Evolutionary conservation across 208 protist species (phyloP), one percentile per base, ranked within the genome.

Genomic region (Dictyostelium gargantuum): DNA sequence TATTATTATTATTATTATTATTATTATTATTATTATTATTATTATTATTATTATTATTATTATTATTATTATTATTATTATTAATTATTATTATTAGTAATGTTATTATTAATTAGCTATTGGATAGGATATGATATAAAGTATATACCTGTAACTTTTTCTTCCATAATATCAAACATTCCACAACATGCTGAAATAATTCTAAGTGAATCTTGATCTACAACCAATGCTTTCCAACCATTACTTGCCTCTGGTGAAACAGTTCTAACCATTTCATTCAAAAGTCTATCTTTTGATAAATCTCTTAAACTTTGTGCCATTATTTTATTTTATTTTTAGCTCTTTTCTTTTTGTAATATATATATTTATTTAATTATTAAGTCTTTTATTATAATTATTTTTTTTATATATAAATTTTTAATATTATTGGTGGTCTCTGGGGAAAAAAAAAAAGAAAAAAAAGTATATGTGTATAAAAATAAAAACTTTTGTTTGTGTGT

Each of bases 91-190:
- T 61, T 61, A 72, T 58, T 96, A 84, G 2, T 52, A 52, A 15
- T 52, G 17, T 15, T 61, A 61, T 58, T 26, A n/a, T 13, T 75
- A 26, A n/a, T n/a, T n/a, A n/a, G n/a, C n/a, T n/a, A n/a, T n/a
- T n/a, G n/a, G n/a, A n/a, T n/a, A 23, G 17, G 6, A 19, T 17
- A 21, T 21, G 10, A 56, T 23, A 23, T 23, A 56, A 56, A 23
- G n/a, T 48, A n/a, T 48, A 44, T 70, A 93, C 91, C 76, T 79
- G 91, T 94, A n/a, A 94, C 68, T 70, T 91, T 81, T 52, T 94
- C 91, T 38, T 94, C 80, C 26, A 76, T 94, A 68, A 94, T 91
- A 79, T 94, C 91, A 68, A 77, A 94, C 91, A 94, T 94, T 56
- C 73, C 56, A 38, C 81, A 91, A 80, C 75, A 80, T 76, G 91